A percentile compares a stretch with the other conserved stretches of the same genome.
Conservation (phyloP, 1,284 basidiomycete genomes). For the Melampsora larici-populina region DNA sequence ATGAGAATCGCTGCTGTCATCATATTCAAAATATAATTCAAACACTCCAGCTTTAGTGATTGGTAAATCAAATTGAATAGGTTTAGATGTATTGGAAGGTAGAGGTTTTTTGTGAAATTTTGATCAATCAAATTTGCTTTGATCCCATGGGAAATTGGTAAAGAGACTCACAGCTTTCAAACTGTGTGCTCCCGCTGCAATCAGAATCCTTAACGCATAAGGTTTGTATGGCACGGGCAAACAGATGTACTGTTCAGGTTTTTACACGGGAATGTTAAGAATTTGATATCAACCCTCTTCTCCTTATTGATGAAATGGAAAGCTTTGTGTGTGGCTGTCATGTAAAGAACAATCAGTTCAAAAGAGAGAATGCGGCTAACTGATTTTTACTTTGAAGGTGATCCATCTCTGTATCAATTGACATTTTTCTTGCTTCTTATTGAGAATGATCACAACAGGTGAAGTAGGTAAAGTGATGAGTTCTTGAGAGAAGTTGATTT, state of each 20-base stretch:
- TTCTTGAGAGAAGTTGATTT: too few relatives aligned
- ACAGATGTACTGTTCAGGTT: slow-evolving; percentile 72
- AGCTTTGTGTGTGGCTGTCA: too few relatives aligned
- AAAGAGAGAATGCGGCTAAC: slow-evolving; percentile 58
- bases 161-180: slow-evolving; percentile 82
- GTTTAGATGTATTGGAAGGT: slow-evolving; percentile 75
- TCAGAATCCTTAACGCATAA: slow-evolving; percentile 80
- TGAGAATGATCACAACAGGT: too few relatives aligned
- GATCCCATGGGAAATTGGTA: slow-evolving; percentile 90
- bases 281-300: too few relatives aligned
- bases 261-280: slow-evolving; percentile 41
- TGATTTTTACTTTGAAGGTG: slow-evolving; percentile 74
- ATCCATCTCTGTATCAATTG: too few relatives aligned
- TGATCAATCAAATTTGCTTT: slow-evolving; percentile 74
- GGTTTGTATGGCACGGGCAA: slow-evolving; percentile 75
- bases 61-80: slow-evolving; percentile 84
- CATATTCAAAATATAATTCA: slow-evolving; percentile 88
- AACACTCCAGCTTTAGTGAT: slow-evolving; percentile 93
- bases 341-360: too few relatives aligned
- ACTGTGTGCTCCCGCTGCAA: slow-evolving; percentile 82
- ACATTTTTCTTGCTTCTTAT: too few relatives aligned
- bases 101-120: slow-evolving; percentile 72
- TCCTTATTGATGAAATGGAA: too few relatives aligned
- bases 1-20: slow-evolving; percentile 57
- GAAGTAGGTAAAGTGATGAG: too few relatives aligned